A percentile compares a stretch with the other conserved stretches of the same genome.
These are phyloP conservation scores for Xylaria digitata DNA, from an alignment of 2,329 filamentous ascomycete genomes.

Conservation along the genomic window DNA sequence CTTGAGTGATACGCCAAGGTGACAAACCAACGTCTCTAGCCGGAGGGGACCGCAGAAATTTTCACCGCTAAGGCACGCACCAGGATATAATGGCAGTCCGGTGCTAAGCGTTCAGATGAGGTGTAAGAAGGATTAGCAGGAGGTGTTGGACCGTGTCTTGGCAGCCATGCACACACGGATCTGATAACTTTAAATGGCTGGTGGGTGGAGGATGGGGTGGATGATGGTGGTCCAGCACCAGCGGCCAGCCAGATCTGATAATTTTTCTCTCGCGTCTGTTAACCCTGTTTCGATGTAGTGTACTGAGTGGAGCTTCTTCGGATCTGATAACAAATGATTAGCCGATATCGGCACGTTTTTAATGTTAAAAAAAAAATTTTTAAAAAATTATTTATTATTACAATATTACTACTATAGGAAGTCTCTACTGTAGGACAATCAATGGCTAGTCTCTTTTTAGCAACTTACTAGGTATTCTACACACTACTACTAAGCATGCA, in stretches of 20 bases:
- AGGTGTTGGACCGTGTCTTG: slow-evolving; percentile 41
- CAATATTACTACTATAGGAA: no score
- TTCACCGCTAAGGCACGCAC: slow-evolving; percentile 43
- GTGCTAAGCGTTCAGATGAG: background rate
- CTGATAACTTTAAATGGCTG: slow-evolving; percentile 53
- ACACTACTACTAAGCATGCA: background rate
- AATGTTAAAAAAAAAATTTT: no score
- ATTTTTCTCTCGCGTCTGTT: slow-evolving; percentile 31
- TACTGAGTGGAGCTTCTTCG: slow-evolving; percentile 33
- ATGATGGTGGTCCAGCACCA: slow-evolving; percentile 8
- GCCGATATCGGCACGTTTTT: slow-evolving; percentile 42
- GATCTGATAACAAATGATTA: slow-evolving; percentile 46
- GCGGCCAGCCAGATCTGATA: slow-evolving; percentile 45
- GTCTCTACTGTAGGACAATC: no score
- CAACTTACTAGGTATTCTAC: background rate
- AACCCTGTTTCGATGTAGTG: background rate
- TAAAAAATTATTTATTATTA: no score
- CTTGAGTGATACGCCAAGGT: slow-evolving; percentile 11
- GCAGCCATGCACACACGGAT: slow-evolving; percentile 49
- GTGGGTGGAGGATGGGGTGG: slow-evolving; percentile 19
- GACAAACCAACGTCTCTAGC: slow-evolving; percentile 13
- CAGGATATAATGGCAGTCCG: slow-evolving; percentile 36
- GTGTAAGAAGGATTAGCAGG: slow-evolving; percentile 23
- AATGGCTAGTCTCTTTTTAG: background rate
- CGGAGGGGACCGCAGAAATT: slow-evolving; percentile 34